Base-by-base conservation (phyloP, 1,139 yeast species). In the Saccharomycopsis hybrid region DNA sequence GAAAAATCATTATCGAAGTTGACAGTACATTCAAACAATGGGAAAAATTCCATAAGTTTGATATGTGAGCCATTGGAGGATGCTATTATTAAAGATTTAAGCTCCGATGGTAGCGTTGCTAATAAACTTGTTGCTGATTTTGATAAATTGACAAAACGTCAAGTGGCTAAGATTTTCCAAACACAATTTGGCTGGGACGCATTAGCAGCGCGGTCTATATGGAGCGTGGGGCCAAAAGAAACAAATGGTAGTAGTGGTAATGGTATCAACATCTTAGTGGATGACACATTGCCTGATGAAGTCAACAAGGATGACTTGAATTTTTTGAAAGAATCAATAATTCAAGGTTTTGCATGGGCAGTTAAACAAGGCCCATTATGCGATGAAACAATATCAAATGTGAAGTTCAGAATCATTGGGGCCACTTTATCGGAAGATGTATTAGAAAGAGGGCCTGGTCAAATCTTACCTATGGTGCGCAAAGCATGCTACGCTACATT, bases 321-420 rank as follows among this genome's bases (percentile, higher is more conserved):
- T 2, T 54, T 70, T 0, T 70, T 76, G 28, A 81, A 78, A 55
- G 65, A 66, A 18, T 54, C 70, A n/a, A 72, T 92, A 0, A 66
- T 71, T 4, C 81, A 82, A 56, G 98, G 97, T 0, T 92, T 90
- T 65, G 76, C 77, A 59, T 87, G 96, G 95, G 82, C 85, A 7
- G 73, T 78, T 0, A 72, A 80, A 51, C 96, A 88, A 59, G 98
- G 98, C 0, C 98, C 98, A 0, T 68, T 94, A 30, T 82, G 95
- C 56, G 95, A 85, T 54, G 97, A 89, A 61, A 84, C 87, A 0
- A 73, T 94, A 2, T 70, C 87, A 51, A 77, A 81, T 51, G 80
- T 85, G 3, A 80, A 78, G 56, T 88, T 92, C 65, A 80, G 79
- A 53, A 74, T 94, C 38, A 71, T 88, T 46, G 89, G 82, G 55